Base-by-base conservation (phyloP, 768 basidiomycete genomes). In the Paxillus ammoniavirescens region DNA sequence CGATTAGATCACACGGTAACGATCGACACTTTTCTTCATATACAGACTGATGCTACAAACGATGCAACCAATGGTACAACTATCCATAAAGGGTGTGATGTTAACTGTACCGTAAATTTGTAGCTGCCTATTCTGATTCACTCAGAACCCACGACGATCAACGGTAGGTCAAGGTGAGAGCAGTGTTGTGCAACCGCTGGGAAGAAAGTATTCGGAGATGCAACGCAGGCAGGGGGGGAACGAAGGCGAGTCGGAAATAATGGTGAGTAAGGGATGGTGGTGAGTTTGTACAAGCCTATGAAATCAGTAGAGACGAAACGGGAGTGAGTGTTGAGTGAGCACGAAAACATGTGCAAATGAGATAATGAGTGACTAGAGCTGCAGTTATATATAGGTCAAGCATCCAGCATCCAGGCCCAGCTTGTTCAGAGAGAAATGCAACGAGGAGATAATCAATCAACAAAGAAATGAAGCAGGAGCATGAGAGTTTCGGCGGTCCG, bases 31-130 rank as follows among this genome's bases (percentile, higher is more conserved):
- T 46, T 58, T 63, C 30, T 56, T 57, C 60, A 62, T 58, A n/a
- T 57, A 62, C 62, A 61, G 23, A 33, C 4, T 67, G 49, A 42
- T 43, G 44, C 26, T 65, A 67, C 62, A 65, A 51, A 46, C 43
- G 31, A 47, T 59, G 61, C 62, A 65, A 54, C 40, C 31, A 47
- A 47, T 55, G 49, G 60, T 67, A 65, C 62, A 65, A 45, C 18
- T 59, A 55, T 56, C 14, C n/a, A 43, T 48, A 47, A 31, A 46
- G 17, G 28, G 23, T 44, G 35, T 42, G 45, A n/a, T 52, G 47
- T 49, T 42, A 53, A 50, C 30, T 47, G 52, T 65, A 65, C 64
- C 47, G 0, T 56, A 56, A 50, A 53, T 53, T 53, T 61, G 62
- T 57, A 54, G 44, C 37, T 61, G n/a, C 44, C 7, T 1, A 47